Conservation (phyloP, 208 protist species). For the Acanthamoeba triangularis region DNA sequence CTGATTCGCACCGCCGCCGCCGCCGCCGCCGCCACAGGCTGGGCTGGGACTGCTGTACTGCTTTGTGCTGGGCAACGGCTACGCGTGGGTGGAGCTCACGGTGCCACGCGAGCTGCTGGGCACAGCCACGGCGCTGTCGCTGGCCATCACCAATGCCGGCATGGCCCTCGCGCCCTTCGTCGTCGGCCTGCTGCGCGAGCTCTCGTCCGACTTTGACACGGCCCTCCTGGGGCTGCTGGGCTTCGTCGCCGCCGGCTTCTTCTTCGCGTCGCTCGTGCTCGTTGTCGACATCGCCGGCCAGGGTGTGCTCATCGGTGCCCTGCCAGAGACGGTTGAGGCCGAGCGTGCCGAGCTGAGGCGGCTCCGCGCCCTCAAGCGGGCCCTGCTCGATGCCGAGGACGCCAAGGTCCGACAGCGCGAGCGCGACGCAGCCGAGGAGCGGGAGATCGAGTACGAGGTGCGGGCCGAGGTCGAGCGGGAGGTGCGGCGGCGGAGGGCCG, state of each 20-base stretch:
- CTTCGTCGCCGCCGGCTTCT: background rate
- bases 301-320: background rate
- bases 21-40: background rate
- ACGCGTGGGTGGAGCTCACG: constrained; percentile 18
- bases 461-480: background rate
- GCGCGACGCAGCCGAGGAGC: background rate
- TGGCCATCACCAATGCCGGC: constrained; percentile 25
- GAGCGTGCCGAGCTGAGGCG: background rate
- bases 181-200: constrained; percentile 17
- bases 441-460: background rate
- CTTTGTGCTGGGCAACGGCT: constrained; percentile 21
- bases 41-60: background rate
- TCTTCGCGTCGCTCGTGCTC: constrained; percentile 5
- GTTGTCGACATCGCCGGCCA: background rate
- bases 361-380: background rate
- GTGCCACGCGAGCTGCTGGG: background rate
- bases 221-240: background rate
- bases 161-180: background rate
- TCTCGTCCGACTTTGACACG: background rate
- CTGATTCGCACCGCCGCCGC: too few species aligned
- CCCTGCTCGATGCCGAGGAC: background rate
- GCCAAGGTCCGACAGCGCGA: background rate
- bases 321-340: background rate
- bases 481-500: background rate
- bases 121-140: constrained; percentile 5